Conservation (phyloP, 768 basidiomycete species). For the Mycena galericulata region DNA sequence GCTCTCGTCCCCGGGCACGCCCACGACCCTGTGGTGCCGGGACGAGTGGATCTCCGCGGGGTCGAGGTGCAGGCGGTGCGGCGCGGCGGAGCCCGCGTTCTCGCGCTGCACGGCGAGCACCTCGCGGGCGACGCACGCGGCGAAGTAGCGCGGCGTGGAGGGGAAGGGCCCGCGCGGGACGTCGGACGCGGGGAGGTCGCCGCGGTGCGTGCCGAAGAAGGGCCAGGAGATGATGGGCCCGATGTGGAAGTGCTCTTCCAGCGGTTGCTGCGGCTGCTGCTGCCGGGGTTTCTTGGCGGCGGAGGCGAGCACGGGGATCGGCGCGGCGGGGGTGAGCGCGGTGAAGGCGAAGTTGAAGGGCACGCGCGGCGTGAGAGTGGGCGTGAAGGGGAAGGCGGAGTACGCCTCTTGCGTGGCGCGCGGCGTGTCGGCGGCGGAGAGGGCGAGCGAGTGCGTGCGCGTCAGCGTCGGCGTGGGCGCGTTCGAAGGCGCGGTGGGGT, state of each 20-base stretch:
- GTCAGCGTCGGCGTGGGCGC: conserved; percentile 58
- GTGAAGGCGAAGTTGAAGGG: conserved; percentile 39
- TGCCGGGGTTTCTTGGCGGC: too few relatives aligned
- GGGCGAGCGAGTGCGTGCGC: conserved; percentile 45
- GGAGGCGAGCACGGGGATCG: conserved; percentile 41
- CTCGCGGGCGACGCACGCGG: conserved; percentile 79
- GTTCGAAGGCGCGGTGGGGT: conserved; percentile 57
- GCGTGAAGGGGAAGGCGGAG: conserved; percentile 59
- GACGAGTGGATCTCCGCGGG: conserved; percentile 81
- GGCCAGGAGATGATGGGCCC: conserved; percentile 93
- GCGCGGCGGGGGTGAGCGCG: conserved; percentile 44
- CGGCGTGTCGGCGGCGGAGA: conserved; percentile 43
- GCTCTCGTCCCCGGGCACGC: conserved; percentile 78
- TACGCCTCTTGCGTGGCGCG: conserved; percentile 70
- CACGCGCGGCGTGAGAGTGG: conserved; percentile 50
- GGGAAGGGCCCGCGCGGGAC: conserved; percentile 87
- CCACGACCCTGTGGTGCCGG: conserved; percentile 74
- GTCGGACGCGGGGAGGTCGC: conserved; percentile 78
- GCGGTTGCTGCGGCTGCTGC: too few relatives aligned
- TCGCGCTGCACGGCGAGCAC: conserved; percentile 79
- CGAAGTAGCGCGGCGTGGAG: conserved; percentile 68
- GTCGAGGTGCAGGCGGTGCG: conserved; percentile 83
- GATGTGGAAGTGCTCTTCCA: conserved; percentile 72
- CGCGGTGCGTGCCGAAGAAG: conserved; percentile 88
- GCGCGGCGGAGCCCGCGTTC: conserved; percentile 81